phyloP scores from a whole-genome alignment of 2,329 filamentous ascomycete species.

The Fusarium sp. region DNA sequence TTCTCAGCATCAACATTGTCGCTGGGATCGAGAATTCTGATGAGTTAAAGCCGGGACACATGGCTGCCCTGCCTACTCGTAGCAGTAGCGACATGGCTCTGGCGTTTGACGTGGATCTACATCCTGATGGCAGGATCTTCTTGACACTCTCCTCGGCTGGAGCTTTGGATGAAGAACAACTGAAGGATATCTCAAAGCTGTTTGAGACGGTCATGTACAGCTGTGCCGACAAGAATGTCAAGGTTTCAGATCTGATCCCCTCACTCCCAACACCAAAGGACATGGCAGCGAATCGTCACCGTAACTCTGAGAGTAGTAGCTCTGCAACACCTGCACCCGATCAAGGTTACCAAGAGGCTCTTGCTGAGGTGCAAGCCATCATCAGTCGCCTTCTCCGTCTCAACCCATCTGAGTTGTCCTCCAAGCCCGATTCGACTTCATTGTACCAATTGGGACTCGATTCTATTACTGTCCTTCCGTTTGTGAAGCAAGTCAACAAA shows the following conservation, averaged over 20 bases:
- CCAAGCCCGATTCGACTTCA: constrained; percentile 7
- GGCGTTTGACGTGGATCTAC: constrained; percentile 20
- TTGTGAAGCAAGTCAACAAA: constrained; percentile 24
- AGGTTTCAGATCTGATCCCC: constrained; percentile 2
- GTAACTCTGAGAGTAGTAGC: accelerated
- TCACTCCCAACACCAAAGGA: neutral
- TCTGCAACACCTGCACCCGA: accelerated
- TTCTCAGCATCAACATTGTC: constrained; percentile 22
- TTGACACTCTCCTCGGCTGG: constrained; percentile 16
- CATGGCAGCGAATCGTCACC: accelerated
- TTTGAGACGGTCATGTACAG: constrained; percentile 19
- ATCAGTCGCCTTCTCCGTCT: constrained; percentile 3
- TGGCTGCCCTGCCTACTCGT: constrained; percentile 10
- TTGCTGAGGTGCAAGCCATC: neutral
- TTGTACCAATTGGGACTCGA: constrained; percentile 27
- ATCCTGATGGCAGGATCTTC: constrained; percentile 12
- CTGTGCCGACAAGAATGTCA: neutral
- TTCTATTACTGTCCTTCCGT: constrained; percentile 24
- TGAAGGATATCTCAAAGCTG: neutral
- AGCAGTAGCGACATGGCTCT: constrained; percentile 27
- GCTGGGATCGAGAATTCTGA: neutral
- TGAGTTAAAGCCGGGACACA: neutral
- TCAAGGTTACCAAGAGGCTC: neutral
- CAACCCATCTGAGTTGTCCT: neutral
- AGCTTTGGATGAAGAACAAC: neutral